Base-by-base conservation (phyloP, 1,139 yeast species). In the Magnusiomyces clavatus region DNA sequence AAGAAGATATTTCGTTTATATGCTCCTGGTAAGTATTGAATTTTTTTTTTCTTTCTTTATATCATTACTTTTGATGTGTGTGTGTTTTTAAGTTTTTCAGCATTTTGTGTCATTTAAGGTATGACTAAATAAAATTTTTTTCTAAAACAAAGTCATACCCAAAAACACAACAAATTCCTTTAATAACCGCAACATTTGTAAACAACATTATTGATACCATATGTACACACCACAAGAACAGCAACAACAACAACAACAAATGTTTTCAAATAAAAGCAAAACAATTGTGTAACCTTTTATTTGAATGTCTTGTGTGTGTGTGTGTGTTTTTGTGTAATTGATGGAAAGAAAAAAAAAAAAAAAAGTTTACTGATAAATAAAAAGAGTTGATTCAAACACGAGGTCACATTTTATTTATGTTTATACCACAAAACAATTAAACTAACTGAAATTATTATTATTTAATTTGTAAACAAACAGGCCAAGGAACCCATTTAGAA, bases 1-100 rank as follows among this genome's bases (percentile, higher is more conserved):
- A n/a, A 37, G 10, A n/a, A 37, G 40, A 44, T 44, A 8, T 44
- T 6, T 16, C 40, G 47, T 17, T 16, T 44, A 44, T 44, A 44
- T 19, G 47, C 47, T 29, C 47, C 47, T 16, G 44, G 44, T 41
- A 41, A 41, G 44, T 41, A 13, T 3, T 6, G 5, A 13, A 35
- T n/a, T n/a, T n/a, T 37, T 5, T 37, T n/a, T 37, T n/a, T 37
- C 4, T 37, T n/a, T 37, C 14, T 37, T 11, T 35, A 35, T 35
- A 35, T 35, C n/a, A 35, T 35, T 24, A 24, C 31, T 24, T 24
- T 24, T 24, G 31, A 37, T 37, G 17, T 37, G 4, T 37, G 40
- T 37, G 4, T 37, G 17, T 37, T 37, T 5, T 37, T 37, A n/a
- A 4, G 4, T 37, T 8, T 24, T 4, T 24, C 31, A 8, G 31